phyloP scores from a whole-genome alignment of 1,284 basidiomycete species.

The Sphagnurus paluster region DNA sequence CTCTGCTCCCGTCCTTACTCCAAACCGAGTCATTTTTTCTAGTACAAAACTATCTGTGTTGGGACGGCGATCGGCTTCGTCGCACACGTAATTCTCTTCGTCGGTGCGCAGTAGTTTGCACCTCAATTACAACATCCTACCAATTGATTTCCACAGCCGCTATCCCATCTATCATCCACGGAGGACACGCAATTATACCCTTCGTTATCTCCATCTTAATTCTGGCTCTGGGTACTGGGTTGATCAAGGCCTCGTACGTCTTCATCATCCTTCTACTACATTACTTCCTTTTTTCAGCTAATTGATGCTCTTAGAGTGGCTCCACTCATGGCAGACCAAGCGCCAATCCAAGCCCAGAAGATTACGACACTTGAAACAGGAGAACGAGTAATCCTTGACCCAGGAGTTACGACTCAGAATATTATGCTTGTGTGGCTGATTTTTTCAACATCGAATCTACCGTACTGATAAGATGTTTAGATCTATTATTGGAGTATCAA shows the following conservation, averaged over 20 bases:
- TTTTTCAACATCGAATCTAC: not conserved
- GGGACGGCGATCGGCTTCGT: constrained; percentile 29
- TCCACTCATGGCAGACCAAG: constrained; percentile 27
- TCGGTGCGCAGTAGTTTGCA: constrained; percentile 11
- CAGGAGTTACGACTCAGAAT: constrained; percentile 16
- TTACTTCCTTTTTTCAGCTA: constrained; percentile 3
- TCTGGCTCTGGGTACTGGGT: constrained; percentile 21
- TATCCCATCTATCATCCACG: constrained; percentile 23
- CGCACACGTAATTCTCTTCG: constrained; percentile 24
- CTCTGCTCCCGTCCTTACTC: not conserved
- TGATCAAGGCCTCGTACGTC: constrained; percentile 20
- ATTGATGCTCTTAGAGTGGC: no score
- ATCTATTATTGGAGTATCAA: constrained; percentile 36
- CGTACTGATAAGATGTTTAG: constrained; percentile 4
- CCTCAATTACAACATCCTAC: not conserved
- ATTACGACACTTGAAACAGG: constrained; percentile 21
- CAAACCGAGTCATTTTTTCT: not conserved
- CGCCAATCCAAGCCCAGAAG: constrained; percentile 19
- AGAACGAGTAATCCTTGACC: constrained; percentile 27
- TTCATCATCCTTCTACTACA: not conserved
- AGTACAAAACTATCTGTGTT: constrained; percentile 36
- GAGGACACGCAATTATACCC: constrained; percentile 23
- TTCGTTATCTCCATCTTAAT: constrained; percentile 24
- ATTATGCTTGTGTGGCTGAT: constrained; percentile 7
- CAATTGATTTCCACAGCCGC: constrained; percentile 15